These are phyloP conservation scores for Leccinum barrowsii DNA, from an alignment of 768 basidiomycete genomes.

Conservation along the genomic window DNA sequence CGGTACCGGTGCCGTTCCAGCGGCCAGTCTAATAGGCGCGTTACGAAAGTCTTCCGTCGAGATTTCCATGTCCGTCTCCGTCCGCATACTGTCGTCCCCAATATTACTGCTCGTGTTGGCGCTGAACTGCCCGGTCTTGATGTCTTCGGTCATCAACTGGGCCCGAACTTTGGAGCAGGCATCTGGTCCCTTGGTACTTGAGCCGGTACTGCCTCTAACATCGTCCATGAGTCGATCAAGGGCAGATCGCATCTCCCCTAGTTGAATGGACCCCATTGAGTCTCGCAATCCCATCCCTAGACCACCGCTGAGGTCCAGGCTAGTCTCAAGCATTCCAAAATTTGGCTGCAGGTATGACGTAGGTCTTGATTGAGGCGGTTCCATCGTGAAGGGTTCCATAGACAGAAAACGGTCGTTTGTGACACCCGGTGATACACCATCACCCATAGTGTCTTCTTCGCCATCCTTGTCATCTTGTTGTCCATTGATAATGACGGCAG, in stretches of 20 bases:
- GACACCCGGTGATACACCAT: neutral
- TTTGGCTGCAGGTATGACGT: conserved; percentile 9
- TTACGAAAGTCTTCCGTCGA: conserved; percentile 25
- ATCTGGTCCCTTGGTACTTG: conserved; percentile 23
- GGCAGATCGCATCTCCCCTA: conserved; percentile 70
- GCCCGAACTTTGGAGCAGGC: conserved; percentile 15
- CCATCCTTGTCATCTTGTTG: neutral
- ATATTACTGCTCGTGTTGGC: conserved; percentile 34
- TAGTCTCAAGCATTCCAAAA: conserved; percentile 21
- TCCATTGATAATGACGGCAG: neutral
- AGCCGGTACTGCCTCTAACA: conserved; percentile 35
- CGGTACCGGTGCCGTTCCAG: conserved; percentile 20
- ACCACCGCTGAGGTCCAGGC: conserved; percentile 23
- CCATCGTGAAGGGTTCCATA: neutral
- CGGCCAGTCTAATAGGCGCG: conserved; percentile 8
- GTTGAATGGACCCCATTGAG: conserved; percentile 51
- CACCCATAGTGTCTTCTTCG: neutral
- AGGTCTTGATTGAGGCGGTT: conserved; percentile 9
- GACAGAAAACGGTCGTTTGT: neutral
- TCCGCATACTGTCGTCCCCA: conserved; percentile 28
- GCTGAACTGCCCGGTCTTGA: conserved; percentile 31
- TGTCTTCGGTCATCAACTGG: conserved; percentile 33
- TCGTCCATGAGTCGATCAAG: conserved; percentile 73
- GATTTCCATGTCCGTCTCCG: conserved; percentile 32
- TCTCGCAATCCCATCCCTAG: conserved; percentile 28